Conservation (phyloP, 2,329 filamentous ascomycete genomes). For the Orbilia oligospora region DNA sequence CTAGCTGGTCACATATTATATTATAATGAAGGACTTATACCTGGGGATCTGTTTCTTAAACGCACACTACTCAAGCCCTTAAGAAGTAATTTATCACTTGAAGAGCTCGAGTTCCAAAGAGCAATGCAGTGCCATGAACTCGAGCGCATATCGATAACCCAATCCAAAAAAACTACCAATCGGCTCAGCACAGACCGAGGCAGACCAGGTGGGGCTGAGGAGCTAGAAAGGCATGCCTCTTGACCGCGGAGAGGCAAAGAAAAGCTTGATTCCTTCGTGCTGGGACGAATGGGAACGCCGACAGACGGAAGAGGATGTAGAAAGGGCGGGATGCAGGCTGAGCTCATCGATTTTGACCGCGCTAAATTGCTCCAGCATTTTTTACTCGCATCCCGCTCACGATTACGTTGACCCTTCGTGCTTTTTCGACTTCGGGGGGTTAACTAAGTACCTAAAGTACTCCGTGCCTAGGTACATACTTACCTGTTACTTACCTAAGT, state of each 20-base stretch:
- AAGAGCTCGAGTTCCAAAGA: background rate
- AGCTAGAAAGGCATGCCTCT: constrained; percentile 13
- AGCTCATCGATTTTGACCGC: constrained; percentile 48
- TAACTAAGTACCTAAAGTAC: too few species aligned
- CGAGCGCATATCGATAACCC: constrained; percentile 25
- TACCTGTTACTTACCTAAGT: too few species aligned
- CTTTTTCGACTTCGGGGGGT: background rate
- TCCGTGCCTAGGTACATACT: too few species aligned
- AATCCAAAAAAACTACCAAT: constrained; percentile 14
- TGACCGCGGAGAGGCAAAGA: constrained; percentile 19
- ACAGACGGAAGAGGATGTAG: constrained; percentile 28
- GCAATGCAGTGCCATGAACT: constrained; percentile 3
- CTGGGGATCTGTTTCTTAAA: background rate
- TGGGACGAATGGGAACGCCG: constrained; percentile 32
- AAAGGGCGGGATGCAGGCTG: constrained; percentile 42
- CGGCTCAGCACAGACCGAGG: constrained; percentile 16
- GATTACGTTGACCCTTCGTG: constrained; percentile 29
- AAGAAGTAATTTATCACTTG: background rate
- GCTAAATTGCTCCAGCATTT: constrained; percentile 41
- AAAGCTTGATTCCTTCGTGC: constrained; percentile 47
- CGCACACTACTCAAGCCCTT: background rate
- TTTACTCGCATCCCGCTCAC: constrained; percentile 12
- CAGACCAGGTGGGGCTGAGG: constrained; percentile 36
- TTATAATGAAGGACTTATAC: too few species aligned
- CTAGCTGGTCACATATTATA: background rate